Evolutionary conservation across 2,329 filamentous ascomycete genomes (phyloP), one percentile per base, ranked within the genome.

Genomic region (Stachybotrys elegans): DNA sequence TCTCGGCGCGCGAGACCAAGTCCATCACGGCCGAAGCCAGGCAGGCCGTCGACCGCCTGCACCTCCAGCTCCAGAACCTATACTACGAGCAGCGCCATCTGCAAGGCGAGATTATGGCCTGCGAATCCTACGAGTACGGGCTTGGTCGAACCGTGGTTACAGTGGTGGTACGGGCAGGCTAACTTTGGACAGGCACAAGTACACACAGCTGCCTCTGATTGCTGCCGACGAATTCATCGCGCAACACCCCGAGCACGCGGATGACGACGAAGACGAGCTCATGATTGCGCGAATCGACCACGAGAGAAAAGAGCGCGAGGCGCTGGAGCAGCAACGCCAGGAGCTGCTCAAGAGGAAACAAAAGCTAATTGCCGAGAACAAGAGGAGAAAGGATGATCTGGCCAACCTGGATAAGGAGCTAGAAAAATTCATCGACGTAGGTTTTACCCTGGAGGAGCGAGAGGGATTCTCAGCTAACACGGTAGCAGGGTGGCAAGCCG

Each of bases 81-180:
- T 94, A 93, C 64, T 98, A 98, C 60, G 92, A 98, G 66, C 91
- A 97, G 69, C 77, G 88, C 43, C 90, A 96, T 65, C 71, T 98
- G 43, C 82, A 87, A 51, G 88, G 88, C 40, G 93, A 98, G 67
- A 97, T 98, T 48, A 73, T 80, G 1, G 89, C 88, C 8, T 97
- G 93, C 63, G 88, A 95, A 61, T 86, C 84, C 42, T 96, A 94
- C 57, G 88, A 95, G 89, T 95, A 70, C 49, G 87, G 78, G 8
- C 11, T 12, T 16, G 14, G n/a, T 7, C 31, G 11, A 2, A 17
- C n/a, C 31, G 14, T 13, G 8, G 3, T 12, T 17, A 3, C 9
- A 16, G 25, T 34, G 22, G 17, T 19, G 11, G 9, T 5, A 29
- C 25, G n/a, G 8, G 7, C 35, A 19, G 2, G 20, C 38, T 40